Conservation (phyloP, 2,329 filamentous ascomycete species). For the Cryphonectria nitschkei region DNA sequence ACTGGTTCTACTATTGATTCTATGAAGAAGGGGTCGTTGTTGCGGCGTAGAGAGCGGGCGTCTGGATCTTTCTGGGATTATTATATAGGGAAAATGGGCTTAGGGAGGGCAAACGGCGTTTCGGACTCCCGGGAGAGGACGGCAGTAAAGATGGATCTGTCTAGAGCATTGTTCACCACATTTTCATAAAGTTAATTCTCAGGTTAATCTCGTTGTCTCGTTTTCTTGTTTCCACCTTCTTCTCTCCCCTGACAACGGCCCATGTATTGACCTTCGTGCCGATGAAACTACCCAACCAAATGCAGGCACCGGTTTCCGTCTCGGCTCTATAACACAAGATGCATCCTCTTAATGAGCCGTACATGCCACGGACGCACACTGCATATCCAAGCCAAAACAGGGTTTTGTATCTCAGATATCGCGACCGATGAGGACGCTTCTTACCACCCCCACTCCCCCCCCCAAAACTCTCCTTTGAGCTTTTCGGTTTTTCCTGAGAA, state of each 20-base stretch:
- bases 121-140: background rate
- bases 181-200: background rate
- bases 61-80: background rate
- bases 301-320: background rate
- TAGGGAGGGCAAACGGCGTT: background rate
- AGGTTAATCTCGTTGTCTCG: background rate
- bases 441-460: too few species aligned
- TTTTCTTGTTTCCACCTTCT: background rate
- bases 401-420: background rate
- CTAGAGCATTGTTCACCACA: background rate
- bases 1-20: constrained; percentile 73
- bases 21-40: constrained; percentile 43
- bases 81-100: background rate
- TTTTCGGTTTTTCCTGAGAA: background rate
- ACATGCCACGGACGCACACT: background rate
- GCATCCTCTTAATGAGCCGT: background rate
- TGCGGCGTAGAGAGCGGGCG: constrained; percentile 9
- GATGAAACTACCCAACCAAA: background rate
- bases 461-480: too few species aligned
- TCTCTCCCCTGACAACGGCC: background rate
- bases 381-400: background rate
- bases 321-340: background rate
- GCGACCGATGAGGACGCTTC: background rate
- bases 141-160: background rate
- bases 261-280: background rate